phyloP scores from a whole-genome alignment of 2,329 filamentous ascomycete species.

The Thelonectria rubi region DNA sequence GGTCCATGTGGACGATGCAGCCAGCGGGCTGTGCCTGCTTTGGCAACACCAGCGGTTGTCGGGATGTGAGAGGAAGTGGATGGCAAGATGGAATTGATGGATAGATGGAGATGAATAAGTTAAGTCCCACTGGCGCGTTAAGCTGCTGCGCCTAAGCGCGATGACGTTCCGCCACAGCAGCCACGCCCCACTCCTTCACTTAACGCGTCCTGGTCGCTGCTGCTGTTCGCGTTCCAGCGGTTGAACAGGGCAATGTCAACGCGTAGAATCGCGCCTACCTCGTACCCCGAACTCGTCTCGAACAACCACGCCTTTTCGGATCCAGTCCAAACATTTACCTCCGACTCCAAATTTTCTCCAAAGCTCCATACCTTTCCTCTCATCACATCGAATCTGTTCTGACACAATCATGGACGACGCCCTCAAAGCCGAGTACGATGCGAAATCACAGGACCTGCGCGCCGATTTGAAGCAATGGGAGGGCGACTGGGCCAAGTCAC shows the following conservation, averaged over 20 bases:
- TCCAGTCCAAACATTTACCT: not conserved
- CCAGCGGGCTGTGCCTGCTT: not conserved
- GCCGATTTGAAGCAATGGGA: constrained; percentile 80
- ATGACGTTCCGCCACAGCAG: constrained; percentile 29
- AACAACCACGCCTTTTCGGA: not conserved
- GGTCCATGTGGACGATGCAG: constrained; percentile 36
- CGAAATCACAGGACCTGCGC: constrained; percentile 65
- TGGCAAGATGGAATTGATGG: not conserved
- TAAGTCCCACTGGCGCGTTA: not conserved
- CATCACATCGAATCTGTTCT: constrained; percentile 15
- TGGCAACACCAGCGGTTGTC: not conserved
- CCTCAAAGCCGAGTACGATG: constrained; percentile 57
- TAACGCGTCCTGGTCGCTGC: constrained; percentile 34
- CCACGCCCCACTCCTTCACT: not conserved
- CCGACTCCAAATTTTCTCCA: not conserved
- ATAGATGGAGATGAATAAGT: not conserved
- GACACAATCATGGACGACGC: constrained; percentile 56
- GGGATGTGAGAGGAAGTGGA: not conserved
- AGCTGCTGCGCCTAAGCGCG: constrained; percentile 24
- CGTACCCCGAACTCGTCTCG: not conserved
- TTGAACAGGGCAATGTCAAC: constrained; percentile 20
- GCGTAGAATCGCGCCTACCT: constrained; percentile 34
- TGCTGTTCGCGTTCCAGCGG: constrained; percentile 35
- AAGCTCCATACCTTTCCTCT: constrained; percentile 1
- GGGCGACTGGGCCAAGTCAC: constrained; percentile 67